Conservation (phyloP, 139 green algal genomes). For the Coelastrella sp. region DNA sequence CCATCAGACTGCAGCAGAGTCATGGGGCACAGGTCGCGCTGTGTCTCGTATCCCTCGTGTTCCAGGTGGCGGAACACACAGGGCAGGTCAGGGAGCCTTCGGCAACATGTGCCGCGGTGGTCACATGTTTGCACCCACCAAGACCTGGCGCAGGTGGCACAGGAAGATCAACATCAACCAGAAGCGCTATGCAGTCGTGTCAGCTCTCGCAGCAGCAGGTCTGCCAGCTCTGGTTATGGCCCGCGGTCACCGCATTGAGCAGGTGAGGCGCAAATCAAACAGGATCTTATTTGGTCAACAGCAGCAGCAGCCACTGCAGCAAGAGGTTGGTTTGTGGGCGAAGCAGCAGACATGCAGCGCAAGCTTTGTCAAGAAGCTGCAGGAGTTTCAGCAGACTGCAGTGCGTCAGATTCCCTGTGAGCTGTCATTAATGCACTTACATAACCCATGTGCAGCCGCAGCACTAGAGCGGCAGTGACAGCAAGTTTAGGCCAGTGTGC, state of each 20-base stretch:
- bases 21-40: constrained; percentile 98
- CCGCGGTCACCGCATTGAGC: constrained; percentile 94
- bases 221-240: constrained; percentile 97
- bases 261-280: constrained; percentile 34
- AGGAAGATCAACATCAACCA: constrained; percentile 98
- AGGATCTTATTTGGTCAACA: constrained; percentile 11
- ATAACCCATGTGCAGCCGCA: too few species aligned
- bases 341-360: neutral
- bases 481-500: too few species aligned
- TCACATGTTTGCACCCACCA: constrained; percentile 98
- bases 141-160: constrained; percentile 98
- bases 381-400: too few species aligned
- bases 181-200: constrained; percentile 97
- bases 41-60: constrained; percentile 99
- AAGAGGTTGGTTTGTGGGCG: neutral
- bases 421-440: too few species aligned
- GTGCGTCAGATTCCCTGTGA: too few species aligned
- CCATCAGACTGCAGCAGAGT: constrained; percentile 98
- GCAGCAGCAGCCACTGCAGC: neutral
- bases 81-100: constrained; percentile 98
- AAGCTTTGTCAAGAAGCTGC: neutral
- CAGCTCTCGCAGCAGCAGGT: constrained; percentile 94
- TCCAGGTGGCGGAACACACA: constrained; percentile 94
- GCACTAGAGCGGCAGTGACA: too few species aligned
- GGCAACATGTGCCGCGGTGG: constrained; percentile 99